phyloP scores from a whole-genome alignment of 257 asterid species.

The Fraxinus excelsior region DNA sequence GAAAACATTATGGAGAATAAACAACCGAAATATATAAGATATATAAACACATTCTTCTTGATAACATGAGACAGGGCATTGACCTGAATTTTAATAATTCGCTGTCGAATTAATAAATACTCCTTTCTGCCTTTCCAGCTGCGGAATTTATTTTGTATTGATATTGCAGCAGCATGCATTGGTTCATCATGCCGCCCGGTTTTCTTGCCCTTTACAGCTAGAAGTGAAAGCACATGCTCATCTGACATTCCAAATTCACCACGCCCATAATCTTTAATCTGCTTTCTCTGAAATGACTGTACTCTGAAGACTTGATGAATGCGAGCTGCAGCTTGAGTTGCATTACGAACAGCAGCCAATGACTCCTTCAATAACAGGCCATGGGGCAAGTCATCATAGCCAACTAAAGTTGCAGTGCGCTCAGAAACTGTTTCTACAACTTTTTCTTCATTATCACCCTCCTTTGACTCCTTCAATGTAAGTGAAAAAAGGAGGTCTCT shows the following conservation, averaged over 20 bases:
- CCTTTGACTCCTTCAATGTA: slow-evolving; percentile 55
- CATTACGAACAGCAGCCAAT: slow-evolving; percentile 89
- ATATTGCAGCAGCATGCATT: slow-evolving; percentile 72
- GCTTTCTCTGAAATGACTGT: slow-evolving; percentile 92
- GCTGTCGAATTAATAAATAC: slow-evolving; percentile 64
- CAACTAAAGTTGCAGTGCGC: slow-evolving; percentile 62
- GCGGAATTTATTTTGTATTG: slow-evolving; percentile 88
- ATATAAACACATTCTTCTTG: too few species aligned
- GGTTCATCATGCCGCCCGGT: slow-evolving; percentile 59
- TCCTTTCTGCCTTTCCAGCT: slow-evolving; percentile 93
- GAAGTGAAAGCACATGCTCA: slow-evolving; percentile 67
- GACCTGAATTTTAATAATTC: slow-evolving; percentile 89
- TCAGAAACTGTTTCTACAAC: slow-evolving; percentile 71
- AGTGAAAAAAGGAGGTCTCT: slow-evolving; percentile 62
- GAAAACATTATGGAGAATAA: slow-evolving; percentile 10
- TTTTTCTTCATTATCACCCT: slow-evolving; percentile 38
- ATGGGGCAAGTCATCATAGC: slow-evolving; percentile 59
- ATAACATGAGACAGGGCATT: slow-evolving; percentile 1
- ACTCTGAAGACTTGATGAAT: slow-evolving; percentile 81
- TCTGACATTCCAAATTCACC: slow-evolving; percentile 63
- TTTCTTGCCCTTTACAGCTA: slow-evolving; percentile 59
- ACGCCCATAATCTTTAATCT: slow-evolving; percentile 54
- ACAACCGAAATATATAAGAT: not conserved
- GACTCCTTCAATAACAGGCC: slow-evolving; percentile 82
- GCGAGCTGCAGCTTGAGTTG: slow-evolving; percentile 97